Conservation (phyloP, 495 filamentous ascomycete genomes). For the Hypoxylon lienhwacheense region DNA sequence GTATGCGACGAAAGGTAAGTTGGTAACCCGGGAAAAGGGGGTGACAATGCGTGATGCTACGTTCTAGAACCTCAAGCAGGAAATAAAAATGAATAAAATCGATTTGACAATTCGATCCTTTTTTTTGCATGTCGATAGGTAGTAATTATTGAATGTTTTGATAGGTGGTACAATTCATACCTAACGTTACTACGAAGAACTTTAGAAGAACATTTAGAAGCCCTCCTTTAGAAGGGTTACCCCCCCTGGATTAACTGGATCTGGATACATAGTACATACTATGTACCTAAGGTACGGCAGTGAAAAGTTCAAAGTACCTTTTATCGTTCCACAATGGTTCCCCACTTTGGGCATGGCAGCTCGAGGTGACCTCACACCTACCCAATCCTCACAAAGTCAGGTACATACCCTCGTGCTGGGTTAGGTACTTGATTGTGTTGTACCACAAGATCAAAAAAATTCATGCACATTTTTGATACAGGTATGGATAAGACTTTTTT, state of each 20-base stretch:
- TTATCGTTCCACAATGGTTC: conserved; percentile 14
- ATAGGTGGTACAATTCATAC: conserved; percentile 7
- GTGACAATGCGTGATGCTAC: conserved; percentile 11
- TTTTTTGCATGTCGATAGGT: conserved; percentile 3
- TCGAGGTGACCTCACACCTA: conserved; percentile 34
- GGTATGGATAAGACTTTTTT: too few species aligned
- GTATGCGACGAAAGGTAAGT: conserved; percentile 1
- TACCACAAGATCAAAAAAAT: conserved; percentile 14
- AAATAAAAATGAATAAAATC: conserved; percentile 1
- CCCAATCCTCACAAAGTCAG: conserved; percentile 27
- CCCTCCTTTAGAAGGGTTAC: too few species aligned
- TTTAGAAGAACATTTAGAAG: too few species aligned
- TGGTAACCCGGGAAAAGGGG: neutral
- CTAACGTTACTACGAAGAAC: too few species aligned
- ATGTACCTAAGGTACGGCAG: too few species aligned
- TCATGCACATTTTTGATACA: too few species aligned
- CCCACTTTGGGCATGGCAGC: conserved; percentile 30
- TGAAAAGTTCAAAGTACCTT: neutral
- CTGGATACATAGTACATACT: too few species aligned
- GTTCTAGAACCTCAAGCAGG: conserved; percentile 1
- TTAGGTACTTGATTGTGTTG: too few species aligned
- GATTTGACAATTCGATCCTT: conserved; percentile 12
- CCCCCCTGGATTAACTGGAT: too few species aligned
- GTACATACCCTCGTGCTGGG: conserved; percentile 28
- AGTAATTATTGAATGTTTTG: neutral